Evolutionary conservation across 768 basidiomycete genomes (phyloP), one percentile per base, ranked within the genome.

Genomic region (Russula sp.): DNA sequence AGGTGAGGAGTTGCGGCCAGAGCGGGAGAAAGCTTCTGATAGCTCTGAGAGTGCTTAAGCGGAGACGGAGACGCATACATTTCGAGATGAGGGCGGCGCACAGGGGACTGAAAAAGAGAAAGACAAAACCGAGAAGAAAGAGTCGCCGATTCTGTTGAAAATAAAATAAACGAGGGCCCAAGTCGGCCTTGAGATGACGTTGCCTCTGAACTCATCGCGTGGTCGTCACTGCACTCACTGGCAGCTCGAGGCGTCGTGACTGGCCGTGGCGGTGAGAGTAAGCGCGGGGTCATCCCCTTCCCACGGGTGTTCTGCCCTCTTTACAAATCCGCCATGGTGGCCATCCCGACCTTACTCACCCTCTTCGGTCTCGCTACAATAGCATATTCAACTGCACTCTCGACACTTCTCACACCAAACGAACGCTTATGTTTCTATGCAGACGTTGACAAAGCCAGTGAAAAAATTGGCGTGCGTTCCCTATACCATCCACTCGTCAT

Each of bases 401-500:
- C 93, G 8, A 94, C 91, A 3, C 74, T 84, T 22, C 85, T 94
- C 65, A 75, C 82, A 16, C 84, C 91, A 1, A 93, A 91, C 68
- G 88, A 92, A 70, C 80, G 89, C 40, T 74, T 89, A 68, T 99
- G 97, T 75, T 98, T 97, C 76, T 98, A 91, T 70, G 91, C 94
- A 6, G 92, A 95, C 72, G 95, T 96, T 22, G 97, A 99, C 79
- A 96, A 95, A 79, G 85, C 83, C 1, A 91, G 92, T 61, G 89
- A 94, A 79, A 96, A 94, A 81, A 85, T 94, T 68, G 88, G 91
- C 55, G 90, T 89, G 75, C 68, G 87, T 82, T 40, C 45, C 35
- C 20, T 16, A 2, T 44, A 37, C 57, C 37, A 50, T 47, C 37
- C 27, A 20, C 22, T 10, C 20, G 16, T 54, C 42, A 11, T 42